These are phyloP conservation scores for Irpex sp. DNA, from an alignment of 1,284 basidiomycete genomes.

Conservation along the genomic window DNA sequence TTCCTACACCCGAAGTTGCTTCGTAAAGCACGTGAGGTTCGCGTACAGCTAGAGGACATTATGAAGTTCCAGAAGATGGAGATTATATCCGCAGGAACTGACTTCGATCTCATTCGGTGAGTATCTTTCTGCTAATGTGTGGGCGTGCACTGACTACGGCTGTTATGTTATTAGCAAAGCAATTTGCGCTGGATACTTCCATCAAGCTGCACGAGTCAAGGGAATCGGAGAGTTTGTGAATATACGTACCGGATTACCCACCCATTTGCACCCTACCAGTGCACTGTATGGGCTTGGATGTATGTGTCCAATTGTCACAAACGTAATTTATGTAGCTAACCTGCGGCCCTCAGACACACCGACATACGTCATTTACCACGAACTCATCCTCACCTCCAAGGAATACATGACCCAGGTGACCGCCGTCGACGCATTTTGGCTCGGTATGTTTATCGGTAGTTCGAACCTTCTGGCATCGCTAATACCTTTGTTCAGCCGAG, in stretches of 20 bases:
- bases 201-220: conserved; percentile 96
- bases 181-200: conserved; percentile 98
- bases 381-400: conserved; percentile 90
- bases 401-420: conserved; percentile 98
- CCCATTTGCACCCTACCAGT: conserved; percentile 93
- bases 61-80: conserved; percentile 98
- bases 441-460: conserved; percentile 47
- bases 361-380: conserved; percentile 95
- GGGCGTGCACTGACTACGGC: conserved; percentile 2
- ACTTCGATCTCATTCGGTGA: conserved; percentile 90
- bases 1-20: conserved; percentile 96
- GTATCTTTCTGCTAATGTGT: conserved; percentile 13
- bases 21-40: conserved; percentile 94
- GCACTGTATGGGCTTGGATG: conserved; percentile 95
- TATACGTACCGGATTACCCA: conserved; percentile 87
- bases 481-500: conserved; percentile 53
- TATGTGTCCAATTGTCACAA: conserved; percentile 37
- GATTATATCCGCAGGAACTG: conserved; percentile 84
- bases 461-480: neutral
- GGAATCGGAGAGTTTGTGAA: conserved; percentile 99
- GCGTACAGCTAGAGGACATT: conserved; percentile 94
- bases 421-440: conserved; percentile 92
- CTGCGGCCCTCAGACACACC: conserved; percentile 67
- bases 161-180: conserved; percentile 66
- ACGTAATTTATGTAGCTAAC: conserved; percentile 13